Evolutionary conservation across 2,329 filamentous ascomycete genomes (phyloP).

Genomic region (Exophiala calicioides): DNA sequence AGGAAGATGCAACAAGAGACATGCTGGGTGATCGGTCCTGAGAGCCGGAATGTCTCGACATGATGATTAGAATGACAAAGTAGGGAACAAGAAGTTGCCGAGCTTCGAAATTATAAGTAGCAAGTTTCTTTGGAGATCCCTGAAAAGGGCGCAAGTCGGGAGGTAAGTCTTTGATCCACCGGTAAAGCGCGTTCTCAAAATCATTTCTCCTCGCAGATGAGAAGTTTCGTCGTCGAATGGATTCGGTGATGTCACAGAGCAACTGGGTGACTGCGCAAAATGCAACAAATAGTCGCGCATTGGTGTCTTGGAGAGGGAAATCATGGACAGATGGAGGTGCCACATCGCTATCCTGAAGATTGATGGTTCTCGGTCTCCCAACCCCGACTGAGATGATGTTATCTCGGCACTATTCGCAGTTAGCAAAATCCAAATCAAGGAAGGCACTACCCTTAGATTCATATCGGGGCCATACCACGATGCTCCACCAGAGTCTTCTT

Average conservation of each 20-base stretch:
- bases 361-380: conserved; percentile 21
- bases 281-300: conserved; percentile 18
- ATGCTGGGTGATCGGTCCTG: conserved; percentile 38
- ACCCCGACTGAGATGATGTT: conserved; percentile 17
- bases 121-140: conserved; percentile 3
- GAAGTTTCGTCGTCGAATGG: conserved; percentile 24
- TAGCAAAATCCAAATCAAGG: background rate
- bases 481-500: conserved; percentile 22
- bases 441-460: background rate
- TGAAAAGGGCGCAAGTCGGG: conserved; percentile 14
- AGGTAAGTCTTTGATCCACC: conserved; percentile 27
- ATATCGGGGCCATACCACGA: conserved; percentile 15
- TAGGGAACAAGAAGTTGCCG: conserved; percentile 21
- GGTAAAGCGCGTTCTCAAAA: conserved; percentile 15
- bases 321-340: conserved; percentile 3
- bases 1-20: conserved; percentile 44
- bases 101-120: conserved; percentile 17
- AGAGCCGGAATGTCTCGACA: conserved; percentile 37
- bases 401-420: conserved; percentile 29
- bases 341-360: conserved; percentile 17
- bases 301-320: conserved; percentile 8
- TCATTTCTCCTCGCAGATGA: background rate
- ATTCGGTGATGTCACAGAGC: conserved; percentile 19
- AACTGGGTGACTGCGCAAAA: conserved; percentile 15
- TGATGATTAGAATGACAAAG: conserved; percentile 22